Conservation (phyloP, 441 rosid genomes). For the Populus trichocarpa region DNA sequence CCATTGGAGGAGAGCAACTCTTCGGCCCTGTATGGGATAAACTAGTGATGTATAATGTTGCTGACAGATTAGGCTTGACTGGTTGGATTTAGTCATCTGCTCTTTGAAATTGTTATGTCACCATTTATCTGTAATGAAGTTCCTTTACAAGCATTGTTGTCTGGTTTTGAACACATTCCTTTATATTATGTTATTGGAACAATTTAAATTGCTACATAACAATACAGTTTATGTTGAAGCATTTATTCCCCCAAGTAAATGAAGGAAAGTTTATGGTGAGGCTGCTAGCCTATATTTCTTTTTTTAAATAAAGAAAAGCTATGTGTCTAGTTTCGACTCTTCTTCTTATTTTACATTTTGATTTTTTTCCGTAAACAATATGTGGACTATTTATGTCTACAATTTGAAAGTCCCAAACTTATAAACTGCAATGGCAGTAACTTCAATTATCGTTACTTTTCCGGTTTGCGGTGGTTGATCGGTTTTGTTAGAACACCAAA, state of each 20-base stretch:
- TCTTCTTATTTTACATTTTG: too few species aligned
- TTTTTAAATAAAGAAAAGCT: not conserved
- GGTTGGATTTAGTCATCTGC: constrained; percentile 52
- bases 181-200: not conserved
- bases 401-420: not conserved
- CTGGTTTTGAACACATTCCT: not conserved
- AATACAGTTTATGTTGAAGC: not conserved
- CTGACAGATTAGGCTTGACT: constrained; percentile 83
- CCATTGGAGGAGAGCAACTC: constrained; percentile 74
- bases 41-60: constrained; percentile 90
- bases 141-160: not conserved
- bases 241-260: not conserved
- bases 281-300: not conserved
- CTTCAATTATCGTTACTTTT: not conserved
- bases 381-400: not conserved
- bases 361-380: not conserved
- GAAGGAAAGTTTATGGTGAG: not conserved
- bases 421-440: not conserved
- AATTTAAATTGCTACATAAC: not conserved
- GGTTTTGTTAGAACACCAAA: not conserved
- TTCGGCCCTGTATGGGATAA: constrained; percentile 86
- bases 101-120: not conserved
- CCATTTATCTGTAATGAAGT: not conserved
- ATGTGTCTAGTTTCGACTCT: not conserved
- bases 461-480: not conserved